Base-by-base conservation (phyloP, 2,329 filamentous ascomycete species). In the Botrytis fragariae region DNA sequence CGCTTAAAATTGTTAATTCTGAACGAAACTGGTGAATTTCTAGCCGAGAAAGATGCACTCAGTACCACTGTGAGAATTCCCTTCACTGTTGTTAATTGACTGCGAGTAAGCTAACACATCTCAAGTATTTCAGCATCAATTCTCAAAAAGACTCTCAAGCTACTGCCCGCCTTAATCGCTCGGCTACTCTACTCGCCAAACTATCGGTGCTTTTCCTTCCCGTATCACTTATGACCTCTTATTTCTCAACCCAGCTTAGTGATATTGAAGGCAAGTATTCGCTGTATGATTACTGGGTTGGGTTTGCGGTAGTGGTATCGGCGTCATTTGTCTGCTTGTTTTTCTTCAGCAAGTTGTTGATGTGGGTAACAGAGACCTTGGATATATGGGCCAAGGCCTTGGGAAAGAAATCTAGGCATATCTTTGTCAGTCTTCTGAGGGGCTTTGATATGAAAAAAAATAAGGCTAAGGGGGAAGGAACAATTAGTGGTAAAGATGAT, bases 161-260 rank as follows among this genome's bases (percentile, higher is more conserved):
- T 6, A 92, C 93, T 18, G 91, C 93, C 74, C 87, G 90, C 32
- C 85, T 94, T 32, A 93, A 91, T 0, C 85, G 91, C 73, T 90
- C 91, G 75, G 92, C 92, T 5, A 89, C 93, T 7, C 83, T 94
- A 8, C 85, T 94, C 18, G 91, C 91, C 64, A 94, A 94, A 80
- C 88, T 92, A 9, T 92, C 90, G 20, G 92, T 94, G 59, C 84
- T 94, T 69, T 94, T 94, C 82, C 85, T 94, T 72, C 92, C 92
- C 0, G 90, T 94, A 74, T 91, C 87, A 76, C 86, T 94, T 67
- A 90, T 94, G 88, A 93, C 91, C 5, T 89, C 85, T 45, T 94
- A 93, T 81, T 94, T 93, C 80, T 90, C 89, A 9, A 86, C 91
- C 1, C 87, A 92, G 79, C 87, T 93, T 68, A 82, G 84, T 12